phyloP scores from a whole-genome alignment of 371 early-diverging fungal species.

The Lichtheimia ramosa region DNA sequence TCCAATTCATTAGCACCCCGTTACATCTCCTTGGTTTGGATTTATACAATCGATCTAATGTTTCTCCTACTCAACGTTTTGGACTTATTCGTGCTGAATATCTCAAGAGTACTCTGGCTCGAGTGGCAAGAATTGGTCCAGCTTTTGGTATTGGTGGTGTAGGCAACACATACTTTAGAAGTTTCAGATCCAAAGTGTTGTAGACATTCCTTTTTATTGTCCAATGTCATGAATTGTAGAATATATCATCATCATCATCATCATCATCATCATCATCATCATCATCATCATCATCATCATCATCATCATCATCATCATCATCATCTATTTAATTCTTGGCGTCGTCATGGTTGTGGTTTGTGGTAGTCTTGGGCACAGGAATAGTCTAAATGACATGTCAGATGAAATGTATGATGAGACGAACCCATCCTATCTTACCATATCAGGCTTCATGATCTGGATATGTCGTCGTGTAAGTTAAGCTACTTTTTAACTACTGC shows the following conservation, averaged over 20 bases:
- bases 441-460: slow-evolving; percentile 18
- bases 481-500: neutral
- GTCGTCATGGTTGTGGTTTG: neutral
- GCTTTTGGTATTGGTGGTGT: slow-evolving; percentile 75
- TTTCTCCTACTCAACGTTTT: slow-evolving; percentile 22
- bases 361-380: neutral
- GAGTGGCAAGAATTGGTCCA: slow-evolving; percentile 66
- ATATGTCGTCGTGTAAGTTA: neutral
- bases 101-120: slow-evolving; percentile 53
- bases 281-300: too few relatives aligned
- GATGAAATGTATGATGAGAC: neutral
- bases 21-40: slow-evolving; percentile 63
- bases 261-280: too few relatives aligned
- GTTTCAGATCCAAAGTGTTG: slow-evolving; percentile 5
- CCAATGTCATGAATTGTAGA: neutral
- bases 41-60: slow-evolving; percentile 56
- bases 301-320: too few relatives aligned
- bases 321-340: neutral
- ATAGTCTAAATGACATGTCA: neutral
- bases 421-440: slow-evolving; percentile 2
- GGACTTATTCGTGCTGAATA: slow-evolving; percentile 53
- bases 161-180: slow-evolving; percentile 45
- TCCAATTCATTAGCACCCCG: slow-evolving; percentile 61
- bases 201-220: neutral
- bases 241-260: too few relatives aligned